phyloP scores from a whole-genome alignment of 805 yeast genomes.

The Kuraishia floccosa region DNA sequence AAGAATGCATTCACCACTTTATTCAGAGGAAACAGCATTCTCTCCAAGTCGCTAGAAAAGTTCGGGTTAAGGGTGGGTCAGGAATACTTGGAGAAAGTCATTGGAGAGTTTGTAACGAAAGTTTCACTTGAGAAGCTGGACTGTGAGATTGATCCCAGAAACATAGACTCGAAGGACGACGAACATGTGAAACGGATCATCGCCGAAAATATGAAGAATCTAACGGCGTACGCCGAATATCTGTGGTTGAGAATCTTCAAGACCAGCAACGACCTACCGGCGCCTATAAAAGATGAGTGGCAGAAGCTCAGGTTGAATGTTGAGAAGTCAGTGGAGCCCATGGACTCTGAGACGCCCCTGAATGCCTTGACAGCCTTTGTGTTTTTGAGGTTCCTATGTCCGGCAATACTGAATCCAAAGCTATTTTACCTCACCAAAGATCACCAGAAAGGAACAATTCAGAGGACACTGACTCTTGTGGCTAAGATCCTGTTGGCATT shows the following conservation, averaged over 20 bases:
- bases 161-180: constrained; percentile 15
- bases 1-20: constrained; percentile 44
- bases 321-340: constrained; percentile 48
- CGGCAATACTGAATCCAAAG: constrained; percentile 86
- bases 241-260: constrained; percentile 57
- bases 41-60: constrained; percentile 73
- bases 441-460: constrained; percentile 62
- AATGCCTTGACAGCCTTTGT: constrained; percentile 78
- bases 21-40: constrained; percentile 77
- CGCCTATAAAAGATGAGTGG: constrained; percentile 51
- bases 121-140: constrained; percentile 35
- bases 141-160: constrained; percentile 78
- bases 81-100: constrained; percentile 60
- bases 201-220: constrained; percentile 33
- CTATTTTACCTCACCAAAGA: constrained; percentile 60
- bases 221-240: constrained; percentile 38
- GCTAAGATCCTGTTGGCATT: constrained; percentile 74
- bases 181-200: constrained; percentile 27
- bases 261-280: constrained; percentile 70
- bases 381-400: constrained; percentile 79
- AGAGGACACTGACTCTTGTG: constrained; percentile 69
- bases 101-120: constrained; percentile 56
- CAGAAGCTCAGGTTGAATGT: constrained; percentile 51
- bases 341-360: constrained; percentile 36
- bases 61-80: constrained; percentile 71